Evolutionary conservation across 116 monocot genomes (phyloP).

Genomic region (Cymodocea nodosa): DNA sequence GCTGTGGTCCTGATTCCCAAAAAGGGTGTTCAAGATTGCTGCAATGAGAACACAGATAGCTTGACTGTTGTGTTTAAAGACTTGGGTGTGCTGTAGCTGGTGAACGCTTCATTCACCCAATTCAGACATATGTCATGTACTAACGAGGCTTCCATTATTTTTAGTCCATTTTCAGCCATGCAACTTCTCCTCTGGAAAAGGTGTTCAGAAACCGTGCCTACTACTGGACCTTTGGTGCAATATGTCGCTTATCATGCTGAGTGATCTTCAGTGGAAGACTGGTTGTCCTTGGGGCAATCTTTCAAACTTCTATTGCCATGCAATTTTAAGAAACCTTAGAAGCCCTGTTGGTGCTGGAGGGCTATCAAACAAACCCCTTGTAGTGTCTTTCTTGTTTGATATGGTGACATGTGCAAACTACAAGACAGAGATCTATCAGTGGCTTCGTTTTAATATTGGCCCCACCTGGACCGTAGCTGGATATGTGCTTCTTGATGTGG

Average conservation of each 20-base stretch:
- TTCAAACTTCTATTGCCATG: slow-evolving; percentile 82
- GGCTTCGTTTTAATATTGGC: slow-evolving; percentile 91
- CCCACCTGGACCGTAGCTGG: slow-evolving; percentile 90
- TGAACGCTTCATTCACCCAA: slow-evolving; percentile 42
- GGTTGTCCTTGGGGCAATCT: slow-evolving; percentile 68
- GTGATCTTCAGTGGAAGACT: slow-evolving; percentile 74
- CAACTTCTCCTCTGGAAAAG: slow-evolving; percentile 81
- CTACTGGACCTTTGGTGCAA: slow-evolving; percentile 77
- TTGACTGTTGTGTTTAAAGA: slow-evolving; percentile 80
- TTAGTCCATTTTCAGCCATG: slow-evolving; percentile 85
- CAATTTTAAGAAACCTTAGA: slow-evolving; percentile 61
- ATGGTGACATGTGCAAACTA: slow-evolving; percentile 91
- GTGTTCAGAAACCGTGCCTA: slow-evolving; percentile 86
- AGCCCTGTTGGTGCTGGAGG: slow-evolving; percentile 62
- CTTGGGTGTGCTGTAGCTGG: slow-evolving; percentile 57
- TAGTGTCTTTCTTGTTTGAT: slow-evolving; percentile 84
- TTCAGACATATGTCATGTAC: slow-evolving; percentile 76
- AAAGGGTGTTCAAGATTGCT: slow-evolving; percentile 46
- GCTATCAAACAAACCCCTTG: slow-evolving; percentile 72
- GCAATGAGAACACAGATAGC: slow-evolving; percentile 32
- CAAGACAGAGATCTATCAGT: slow-evolving; percentile 93
- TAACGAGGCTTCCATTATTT: slow-evolving; percentile 86
- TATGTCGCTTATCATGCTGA: slow-evolving; percentile 75
- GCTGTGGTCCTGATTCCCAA: slow-evolving; percentile 49
- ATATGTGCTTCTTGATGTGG: slow-evolving; percentile 73